Base-by-base conservation (phyloP, 768 basidiomycete species). In the Pleurotus giganteus region DNA sequence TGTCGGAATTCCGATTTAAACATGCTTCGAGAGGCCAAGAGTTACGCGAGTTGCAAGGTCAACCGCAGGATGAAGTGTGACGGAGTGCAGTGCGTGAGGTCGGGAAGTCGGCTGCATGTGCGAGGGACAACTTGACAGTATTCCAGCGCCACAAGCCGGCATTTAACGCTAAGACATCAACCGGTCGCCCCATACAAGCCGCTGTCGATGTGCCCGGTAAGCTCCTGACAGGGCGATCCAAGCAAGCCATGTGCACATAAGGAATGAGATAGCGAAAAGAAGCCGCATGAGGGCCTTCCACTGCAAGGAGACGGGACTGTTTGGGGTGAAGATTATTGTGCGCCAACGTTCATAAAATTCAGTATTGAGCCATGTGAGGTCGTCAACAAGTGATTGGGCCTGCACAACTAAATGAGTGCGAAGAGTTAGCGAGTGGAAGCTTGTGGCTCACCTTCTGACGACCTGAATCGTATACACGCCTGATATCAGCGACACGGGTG, bases 161-260 rank as follows among this genome's bases (percentile, higher is more conserved):
- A 26, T 45, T 12, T 4, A 28, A 41, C 4, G 55, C 76, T 67
- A 91, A 42, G 84, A 87, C 79, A 90, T 86, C 54, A 91, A 73
- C 49, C 83, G 80, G 62, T 88, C 88, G 47, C 89, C 89, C 88
- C 88, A 91, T 12, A 91, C 81, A 19, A 89, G 79, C 37, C 87
- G 74, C 61, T 89, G 83, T 60, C 85, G 76, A 65, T 91, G 86
- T 19, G 89, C 89, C 32, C 84, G 76, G 57, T 88, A 86, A 23
- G 82, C 88, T 27, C 88, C 89, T 21, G 75, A 73, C 17, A 88
- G 64, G 0, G 83, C 80, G 27, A 85, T 77, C 79, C 79, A 86
- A 23, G 78, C 69, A 12, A 86, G 69, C 76, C 82, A 83, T 37
- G 79, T 71, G 66, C 84, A 86, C 19, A 78, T 69, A 44, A 86